A percentile compares a stretch with the other conserved stretches of the same genome.
These are phyloP conservation scores for Alternaria brassicae DNA, from an alignment of 2,329 filamentous ascomycete species.

Conservation along the genomic window DNA sequence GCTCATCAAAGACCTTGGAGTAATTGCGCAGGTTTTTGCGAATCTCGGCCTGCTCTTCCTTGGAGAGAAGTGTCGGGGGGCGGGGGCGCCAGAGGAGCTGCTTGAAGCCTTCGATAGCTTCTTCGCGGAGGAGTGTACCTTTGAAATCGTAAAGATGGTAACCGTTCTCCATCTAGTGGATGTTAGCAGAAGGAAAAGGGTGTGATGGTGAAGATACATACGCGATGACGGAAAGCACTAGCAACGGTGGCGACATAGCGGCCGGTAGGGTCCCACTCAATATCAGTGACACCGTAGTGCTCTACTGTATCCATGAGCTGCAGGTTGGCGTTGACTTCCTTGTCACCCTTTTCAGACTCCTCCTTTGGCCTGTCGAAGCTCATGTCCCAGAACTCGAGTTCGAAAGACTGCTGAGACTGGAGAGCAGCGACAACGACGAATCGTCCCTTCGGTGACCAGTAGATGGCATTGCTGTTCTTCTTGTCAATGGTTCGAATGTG, in stretches of 20 bases:
- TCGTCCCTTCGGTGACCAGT: slow-evolving; percentile 95
- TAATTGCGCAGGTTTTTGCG: slow-evolving; percentile 99
- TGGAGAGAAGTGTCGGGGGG: slow-evolving; percentile 86
- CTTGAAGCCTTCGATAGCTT: slow-evolving; percentile 96
- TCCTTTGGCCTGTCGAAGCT: slow-evolving; percentile 81
- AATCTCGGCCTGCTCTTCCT: slow-evolving; percentile 96
- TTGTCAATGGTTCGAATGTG: slow-evolving; percentile 94
- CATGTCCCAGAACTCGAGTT: slow-evolving; percentile 96
- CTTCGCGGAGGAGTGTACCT: slow-evolving; percentile 86
- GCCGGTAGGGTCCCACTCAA: slow-evolving; percentile 97
- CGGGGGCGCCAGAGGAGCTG: slow-evolving; percentile 95
- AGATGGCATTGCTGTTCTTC: slow-evolving; percentile 99
- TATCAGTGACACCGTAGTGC: slow-evolving; percentile 96
- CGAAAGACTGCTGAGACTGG: slow-evolving; percentile 88
- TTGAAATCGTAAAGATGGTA: slow-evolving; percentile 98
- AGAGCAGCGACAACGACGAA: slow-evolving; percentile 96
- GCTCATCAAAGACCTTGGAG: slow-evolving; percentile 91
- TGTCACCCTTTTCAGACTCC: slow-evolving; percentile 90
- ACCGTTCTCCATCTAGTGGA: slow-evolving; percentile 90
- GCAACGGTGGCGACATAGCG: slow-evolving; percentile 94
- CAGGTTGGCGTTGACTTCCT: slow-evolving; percentile 92
- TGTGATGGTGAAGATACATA: slow-evolving; percentile 63
- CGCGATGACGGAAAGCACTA: slow-evolving; percentile 92
- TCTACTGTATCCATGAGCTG: slow-evolving; percentile 93
- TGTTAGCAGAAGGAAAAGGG: slow-evolving; percentile 21